Percentiles rank a stretch among this genome's conserved stretches.
Evolutionary conservation across 2,329 filamentous ascomycete genomes (phyloP).

Genomic region (Aspergillus brasiliensis): DNA sequence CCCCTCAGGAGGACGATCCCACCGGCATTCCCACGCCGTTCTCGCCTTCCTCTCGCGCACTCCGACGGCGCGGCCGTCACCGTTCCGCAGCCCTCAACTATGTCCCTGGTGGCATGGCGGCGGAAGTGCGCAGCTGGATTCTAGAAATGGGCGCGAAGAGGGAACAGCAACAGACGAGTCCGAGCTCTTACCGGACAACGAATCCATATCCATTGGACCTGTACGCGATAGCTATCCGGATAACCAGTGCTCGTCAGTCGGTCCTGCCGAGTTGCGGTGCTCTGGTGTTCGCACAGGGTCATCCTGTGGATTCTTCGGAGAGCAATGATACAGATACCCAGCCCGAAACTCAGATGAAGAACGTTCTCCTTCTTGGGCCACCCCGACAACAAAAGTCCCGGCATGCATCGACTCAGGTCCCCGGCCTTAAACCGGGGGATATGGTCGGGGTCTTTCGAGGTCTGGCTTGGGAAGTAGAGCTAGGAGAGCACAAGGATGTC

Average conservation of each 20-base stretch:
- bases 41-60: constrained; percentile 36
- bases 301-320: background rate
- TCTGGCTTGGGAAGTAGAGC: constrained; percentile 39
- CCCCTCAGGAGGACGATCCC: constrained; percentile 24
- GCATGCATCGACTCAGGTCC: background rate
- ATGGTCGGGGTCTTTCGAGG: constrained; percentile 35
- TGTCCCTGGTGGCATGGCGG: constrained; percentile 42
- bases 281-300: constrained; percentile 27
- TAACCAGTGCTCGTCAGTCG: constrained; percentile 20
- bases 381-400: constrained; percentile 19
- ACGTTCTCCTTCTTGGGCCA: constrained; percentile 32
- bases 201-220: background rate
- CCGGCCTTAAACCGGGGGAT: constrained; percentile 21
- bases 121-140: constrained; percentile 45
- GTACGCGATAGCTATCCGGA: constrained; percentile 25
- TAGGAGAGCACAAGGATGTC: constrained; percentile 16
- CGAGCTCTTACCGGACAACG: background rate
- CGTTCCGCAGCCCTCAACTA: constrained; percentile 29
- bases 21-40: constrained; percentile 33
- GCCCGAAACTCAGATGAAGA: background rate
- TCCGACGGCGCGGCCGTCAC: constrained; percentile 33
- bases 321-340: constrained; percentile 4
- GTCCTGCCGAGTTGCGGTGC: constrained; percentile 28
- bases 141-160: constrained; percentile 40
- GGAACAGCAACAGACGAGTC: constrained; percentile 20